Percentiles rank a stretch among this genome's conserved stretches.
These are phyloP conservation scores for Podospora pseudopauciseta DNA, from an alignment of 495 filamentous ascomycete genomes.

Conservation along the genomic window DNA sequence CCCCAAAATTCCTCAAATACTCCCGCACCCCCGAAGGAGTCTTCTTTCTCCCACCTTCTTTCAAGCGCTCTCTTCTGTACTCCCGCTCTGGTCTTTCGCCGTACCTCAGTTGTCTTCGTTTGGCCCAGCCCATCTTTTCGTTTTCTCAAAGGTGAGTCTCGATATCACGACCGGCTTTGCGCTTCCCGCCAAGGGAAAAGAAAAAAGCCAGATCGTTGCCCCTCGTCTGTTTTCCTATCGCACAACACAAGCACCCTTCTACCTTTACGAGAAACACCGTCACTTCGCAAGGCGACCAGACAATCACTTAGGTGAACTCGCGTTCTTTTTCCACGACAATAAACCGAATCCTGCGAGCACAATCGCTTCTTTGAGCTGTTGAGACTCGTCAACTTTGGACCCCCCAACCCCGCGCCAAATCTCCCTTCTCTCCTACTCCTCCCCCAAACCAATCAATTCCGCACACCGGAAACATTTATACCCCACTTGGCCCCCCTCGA, in stretches of 20 bases:
- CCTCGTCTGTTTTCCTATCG: neutral
- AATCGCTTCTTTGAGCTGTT: neutral
- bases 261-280: neutral
- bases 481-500: conserved; percentile 2
- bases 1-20: conserved; percentile 37
- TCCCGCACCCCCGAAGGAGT: conserved; percentile 22
- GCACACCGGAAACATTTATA: neutral
- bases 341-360: neutral
- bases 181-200: neutral
- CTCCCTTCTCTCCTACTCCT: neutral
- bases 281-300: neutral
- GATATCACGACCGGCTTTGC: neutral
- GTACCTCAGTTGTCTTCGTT: conserved; percentile 10
- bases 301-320: neutral
- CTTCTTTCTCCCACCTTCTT: conserved; percentile 27
- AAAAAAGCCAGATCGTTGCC: neutral
- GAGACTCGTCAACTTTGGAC: neutral
- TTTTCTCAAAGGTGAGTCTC: conserved; percentile 19
- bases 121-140: conserved; percentile 8
- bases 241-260: neutral
- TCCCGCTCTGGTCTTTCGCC: conserved; percentile 13
- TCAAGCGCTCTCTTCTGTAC: conserved; percentile 21
- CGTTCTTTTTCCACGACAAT: neutral
- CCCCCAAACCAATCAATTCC: neutral
- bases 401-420: neutral